A percentile compares a stretch with the other conserved stretches of the same genome.
These are phyloP conservation scores for Penicillium canescens DNA, from an alignment of 495 filamentous ascomycete genomes.

Conservation along the genomic window DNA sequence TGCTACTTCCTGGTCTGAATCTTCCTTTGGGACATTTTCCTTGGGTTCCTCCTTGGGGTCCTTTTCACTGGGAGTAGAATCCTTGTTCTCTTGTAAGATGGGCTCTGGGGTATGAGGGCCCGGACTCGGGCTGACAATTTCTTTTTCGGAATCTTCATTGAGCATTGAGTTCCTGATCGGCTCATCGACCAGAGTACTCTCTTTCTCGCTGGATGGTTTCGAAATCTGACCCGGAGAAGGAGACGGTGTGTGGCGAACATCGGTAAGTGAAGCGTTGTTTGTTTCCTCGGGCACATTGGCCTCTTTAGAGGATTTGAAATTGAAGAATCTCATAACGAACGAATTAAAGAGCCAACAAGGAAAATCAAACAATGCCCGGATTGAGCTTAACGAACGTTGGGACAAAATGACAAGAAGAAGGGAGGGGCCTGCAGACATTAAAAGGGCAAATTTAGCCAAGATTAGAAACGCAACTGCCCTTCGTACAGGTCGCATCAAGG, in stretches of 20 bases:
- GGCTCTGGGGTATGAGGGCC: background rate
- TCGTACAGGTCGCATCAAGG: conserved; percentile 25
- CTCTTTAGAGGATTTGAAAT: conserved; percentile 11
- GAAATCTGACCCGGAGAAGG: conserved; percentile 2
- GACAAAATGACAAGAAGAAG: background rate
- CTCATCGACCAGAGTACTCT: conserved; percentile 24
- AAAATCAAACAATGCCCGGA: background rate
- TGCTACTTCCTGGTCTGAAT: conserved; percentile 13
- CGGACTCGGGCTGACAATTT: background rate
- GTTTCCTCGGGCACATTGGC: background rate
- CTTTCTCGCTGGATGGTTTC: conserved; percentile 27
- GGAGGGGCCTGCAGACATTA: background rate
- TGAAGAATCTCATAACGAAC: conserved; percentile 5
- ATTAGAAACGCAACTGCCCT: conserved; percentile 18
- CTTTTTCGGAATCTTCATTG: conserved; percentile 11
- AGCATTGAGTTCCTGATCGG: background rate
- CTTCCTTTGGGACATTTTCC: conserved; percentile 6
- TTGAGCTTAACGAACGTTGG: conserved; percentile 1
- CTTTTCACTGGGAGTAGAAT: background rate
- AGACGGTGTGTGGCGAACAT: conserved; percentile 2
- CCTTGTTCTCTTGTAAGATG: background rate
- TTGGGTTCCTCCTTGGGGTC: background rate
- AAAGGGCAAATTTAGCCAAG: conserved; percentile 9
- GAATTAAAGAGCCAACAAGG: background rate
- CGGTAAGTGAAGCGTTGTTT: background rate